phyloP scores from a whole-genome alignment of 352 stramenopile genomes.

The Elongisporangium prolatum region DNA sequence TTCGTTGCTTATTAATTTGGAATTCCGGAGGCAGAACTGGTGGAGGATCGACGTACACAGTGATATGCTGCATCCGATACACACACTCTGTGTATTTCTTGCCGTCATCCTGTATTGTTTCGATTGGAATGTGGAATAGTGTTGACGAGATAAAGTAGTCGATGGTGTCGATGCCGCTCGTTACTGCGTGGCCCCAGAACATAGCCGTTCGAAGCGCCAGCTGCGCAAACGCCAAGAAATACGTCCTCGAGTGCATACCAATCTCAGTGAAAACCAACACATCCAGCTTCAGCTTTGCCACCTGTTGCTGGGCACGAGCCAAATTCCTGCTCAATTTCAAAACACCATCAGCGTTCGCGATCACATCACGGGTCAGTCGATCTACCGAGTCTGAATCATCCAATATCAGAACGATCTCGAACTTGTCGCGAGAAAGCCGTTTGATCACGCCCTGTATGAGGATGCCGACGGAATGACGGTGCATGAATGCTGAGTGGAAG shows the following conservation, averaged over 20 bases:
- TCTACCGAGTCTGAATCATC: slow-evolving; percentile 13
- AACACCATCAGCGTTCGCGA: background rate
- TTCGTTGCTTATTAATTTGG: background rate
- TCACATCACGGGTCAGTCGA: slow-evolving; percentile 9
- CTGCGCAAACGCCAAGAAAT: slow-evolving; percentile 51
- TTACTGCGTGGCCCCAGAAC: slow-evolving; percentile 69
- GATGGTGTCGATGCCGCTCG: slow-evolving; percentile 38
- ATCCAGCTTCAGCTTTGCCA: slow-evolving; percentile 42
- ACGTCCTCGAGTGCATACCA: slow-evolving; percentile 47
- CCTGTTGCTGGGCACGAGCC: slow-evolving; percentile 11
- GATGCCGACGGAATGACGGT: slow-evolving; percentile 53
- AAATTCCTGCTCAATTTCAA: slow-evolving; percentile 14
- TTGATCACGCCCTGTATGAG: slow-evolving; percentile 43
- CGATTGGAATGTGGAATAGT: slow-evolving; percentile 20
- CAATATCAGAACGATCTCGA: slow-evolving; percentile 27
- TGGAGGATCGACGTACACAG: slow-evolving; percentile 35
- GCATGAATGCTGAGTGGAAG: slow-evolving; percentile 49
- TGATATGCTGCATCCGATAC: slow-evolving; percentile 51
- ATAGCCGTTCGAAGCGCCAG: slow-evolving; percentile 35
- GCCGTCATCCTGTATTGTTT: background rate
- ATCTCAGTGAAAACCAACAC: slow-evolving; percentile 63
- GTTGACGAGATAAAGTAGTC: slow-evolving; percentile 64
- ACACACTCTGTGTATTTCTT: slow-evolving; percentile 50
- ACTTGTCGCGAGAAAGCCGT: slow-evolving; percentile 11
- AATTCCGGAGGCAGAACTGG: background rate